Percentiles rank a stretch among this genome's conserved stretches.
Evolutionary conservation across 495 filamentous ascomycete genomes (phyloP).

Genomic region (Podospora didyma): DNA sequence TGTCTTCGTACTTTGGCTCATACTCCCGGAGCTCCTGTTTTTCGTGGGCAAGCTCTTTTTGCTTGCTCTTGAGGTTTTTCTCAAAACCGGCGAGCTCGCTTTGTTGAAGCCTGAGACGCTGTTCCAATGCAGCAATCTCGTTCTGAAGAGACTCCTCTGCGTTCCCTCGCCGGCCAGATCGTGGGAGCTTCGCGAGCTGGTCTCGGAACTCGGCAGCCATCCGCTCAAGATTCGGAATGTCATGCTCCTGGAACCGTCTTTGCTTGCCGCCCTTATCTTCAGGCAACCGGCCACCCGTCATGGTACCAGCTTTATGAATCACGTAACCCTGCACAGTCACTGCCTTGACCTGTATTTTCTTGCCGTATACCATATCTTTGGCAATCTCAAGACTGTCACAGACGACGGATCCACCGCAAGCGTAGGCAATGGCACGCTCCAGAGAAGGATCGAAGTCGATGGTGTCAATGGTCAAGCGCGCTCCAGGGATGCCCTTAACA

Average conservation of each 20-base stretch:
- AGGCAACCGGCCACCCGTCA: slow-evolving; percentile 87
- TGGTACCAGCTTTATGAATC: slow-evolving; percentile 94
- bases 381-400: slow-evolving; percentile 84
- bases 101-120: slow-evolving; percentile 63
- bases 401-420: slow-evolving; percentile 92
- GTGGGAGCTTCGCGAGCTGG: slow-evolving; percentile 73
- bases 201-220: slow-evolving; percentile 61
- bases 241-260: slow-evolving; percentile 85
- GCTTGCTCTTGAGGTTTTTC: slow-evolving; percentile 80
- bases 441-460: slow-evolving; percentile 87
- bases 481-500: slow-evolving; percentile 80
- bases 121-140: slow-evolving; percentile 79
- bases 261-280: slow-evolving; percentile 66
- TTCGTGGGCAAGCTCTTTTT: slow-evolving; percentile 71
- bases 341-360: slow-evolving; percentile 83
- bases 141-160: slow-evolving; percentile 78
- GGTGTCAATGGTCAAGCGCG: slow-evolving; percentile 88
- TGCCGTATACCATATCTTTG: slow-evolving; percentile 83
- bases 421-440: slow-evolving; percentile 89
- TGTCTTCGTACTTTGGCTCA: slow-evolving; percentile 73
- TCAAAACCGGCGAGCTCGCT: slow-evolving; percentile 79
- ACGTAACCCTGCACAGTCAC: slow-evolving; percentile 89
- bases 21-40: slow-evolving; percentile 67
- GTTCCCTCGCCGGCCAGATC: slow-evolving; percentile 62
- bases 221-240: slow-evolving; percentile 74